A percentile compares a stretch with the other conserved stretches of the same genome.
Evolutionary conservation across 257 asterid species (phyloP).

Genomic region (Solanum stenotomum): DNA sequence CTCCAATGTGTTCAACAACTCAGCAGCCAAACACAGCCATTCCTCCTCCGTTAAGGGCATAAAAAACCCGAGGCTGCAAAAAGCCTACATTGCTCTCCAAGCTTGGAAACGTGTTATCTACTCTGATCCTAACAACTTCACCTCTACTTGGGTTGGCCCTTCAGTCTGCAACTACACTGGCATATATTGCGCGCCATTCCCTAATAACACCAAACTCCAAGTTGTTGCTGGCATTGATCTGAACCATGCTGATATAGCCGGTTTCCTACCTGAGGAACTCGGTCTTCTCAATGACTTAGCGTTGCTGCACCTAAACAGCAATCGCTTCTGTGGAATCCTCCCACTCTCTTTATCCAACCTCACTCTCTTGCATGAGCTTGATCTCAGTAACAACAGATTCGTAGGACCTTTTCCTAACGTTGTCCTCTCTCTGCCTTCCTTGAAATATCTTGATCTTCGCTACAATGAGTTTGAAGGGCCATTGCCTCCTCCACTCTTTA

Average conservation of each 20-base stretch:
- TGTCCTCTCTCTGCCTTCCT: constrained; percentile 43
- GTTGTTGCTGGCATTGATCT: constrained; percentile 62
- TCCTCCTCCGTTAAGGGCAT: not conserved
- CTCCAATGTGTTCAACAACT: constrained; percentile 2
- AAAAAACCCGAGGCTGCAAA: constrained; percentile 20
- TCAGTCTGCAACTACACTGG: constrained; percentile 51
- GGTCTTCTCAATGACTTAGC: constrained; percentile 61
- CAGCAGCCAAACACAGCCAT: constrained; percentile 20
- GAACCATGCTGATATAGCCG: constrained; percentile 58
- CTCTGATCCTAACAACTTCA: constrained; percentile 50
- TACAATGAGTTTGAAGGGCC: constrained; percentile 72
- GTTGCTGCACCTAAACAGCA: constrained; percentile 50
- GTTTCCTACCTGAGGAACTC: constrained; percentile 49
- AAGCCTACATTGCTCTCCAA: constrained; percentile 49
- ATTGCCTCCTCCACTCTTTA: constrained; percentile 49
- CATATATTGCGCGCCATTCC: constrained; percentile 40
- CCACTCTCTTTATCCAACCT: constrained; percentile 43
- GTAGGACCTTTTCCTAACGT: constrained; percentile 68
- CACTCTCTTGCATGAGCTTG: constrained; percentile 51
- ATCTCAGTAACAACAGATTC: constrained; percentile 63
- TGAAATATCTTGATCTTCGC: constrained; percentile 51
- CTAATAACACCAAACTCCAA: constrained; percentile 23
- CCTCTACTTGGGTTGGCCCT: constrained; percentile 54
- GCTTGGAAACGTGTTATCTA: constrained; percentile 58
- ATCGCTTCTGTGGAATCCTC: constrained; percentile 66